Conservation (phyloP, 2,329 filamentous ascomycete genomes). For the Zymoseptoria tritici region DNA sequence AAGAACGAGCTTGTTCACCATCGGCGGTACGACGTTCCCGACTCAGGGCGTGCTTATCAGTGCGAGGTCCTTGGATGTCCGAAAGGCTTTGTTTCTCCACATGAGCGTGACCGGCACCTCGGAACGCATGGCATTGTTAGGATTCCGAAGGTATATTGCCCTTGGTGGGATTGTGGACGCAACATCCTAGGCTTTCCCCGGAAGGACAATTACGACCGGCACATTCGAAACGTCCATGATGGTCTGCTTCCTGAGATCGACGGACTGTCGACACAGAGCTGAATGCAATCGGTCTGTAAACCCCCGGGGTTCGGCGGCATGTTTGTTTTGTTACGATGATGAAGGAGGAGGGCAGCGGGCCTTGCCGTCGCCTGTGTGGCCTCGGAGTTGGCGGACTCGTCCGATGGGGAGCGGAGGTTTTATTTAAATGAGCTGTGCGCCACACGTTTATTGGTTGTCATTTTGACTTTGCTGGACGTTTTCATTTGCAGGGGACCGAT, state of each 20-base stretch:
- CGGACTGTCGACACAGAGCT: neutral
- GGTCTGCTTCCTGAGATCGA: neutral
- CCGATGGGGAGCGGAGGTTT: too few relatives aligned
- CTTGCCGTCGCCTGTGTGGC: too few relatives aligned
- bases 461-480: too few relatives aligned
- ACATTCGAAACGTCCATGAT: neutral
- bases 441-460: too few relatives aligned
- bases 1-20: neutral
- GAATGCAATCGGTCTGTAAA: too few relatives aligned
- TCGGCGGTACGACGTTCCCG: neutral
- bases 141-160: neutral
- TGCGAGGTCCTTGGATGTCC: neutral
- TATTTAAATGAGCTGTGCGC: too few relatives aligned
- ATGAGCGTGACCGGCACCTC: neutral
- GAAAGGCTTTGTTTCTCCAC: neutral
- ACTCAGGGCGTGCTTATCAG: neutral
- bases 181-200: neutral
- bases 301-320: neutral
- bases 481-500: too few relatives aligned
- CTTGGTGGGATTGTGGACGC: neutral
- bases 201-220: neutral
- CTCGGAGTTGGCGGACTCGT: too few relatives aligned
- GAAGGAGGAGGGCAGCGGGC: neutral
- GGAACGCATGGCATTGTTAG: neutral
- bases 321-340: neutral